Evolutionary conservation across 306 rosid genomes (phyloP).

Genomic region (Citrullus mucosospermus): DNA sequence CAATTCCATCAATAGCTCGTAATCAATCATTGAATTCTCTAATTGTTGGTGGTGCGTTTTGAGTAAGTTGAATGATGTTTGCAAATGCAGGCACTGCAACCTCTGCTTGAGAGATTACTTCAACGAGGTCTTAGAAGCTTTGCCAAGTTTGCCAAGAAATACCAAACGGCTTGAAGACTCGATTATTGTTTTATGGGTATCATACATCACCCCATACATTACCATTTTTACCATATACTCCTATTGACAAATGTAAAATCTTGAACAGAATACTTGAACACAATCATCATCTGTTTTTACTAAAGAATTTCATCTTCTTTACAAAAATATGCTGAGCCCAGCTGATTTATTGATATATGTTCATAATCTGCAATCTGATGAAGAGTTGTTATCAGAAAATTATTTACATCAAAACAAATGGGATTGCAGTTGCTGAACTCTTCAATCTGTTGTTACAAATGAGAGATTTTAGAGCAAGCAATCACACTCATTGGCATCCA

Average conservation of each 20-base stretch:
- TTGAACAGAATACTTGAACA: background rate
- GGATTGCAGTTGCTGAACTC: background rate
- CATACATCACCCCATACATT: background rate
- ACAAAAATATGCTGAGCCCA: background rate
- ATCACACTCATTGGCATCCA: conserved; percentile 12
- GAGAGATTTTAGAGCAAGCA: background rate
- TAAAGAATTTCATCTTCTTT: background rate
- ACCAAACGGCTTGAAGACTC: conserved; percentile 17
- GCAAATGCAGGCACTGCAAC: conserved; percentile 67
- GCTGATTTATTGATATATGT: background rate
- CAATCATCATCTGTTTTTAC: background rate
- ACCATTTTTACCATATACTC: background rate
- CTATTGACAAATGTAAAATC: background rate
- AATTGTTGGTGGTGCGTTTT: background rate
- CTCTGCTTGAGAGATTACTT: conserved; percentile 74
- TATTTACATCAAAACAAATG: conserved; percentile 6
- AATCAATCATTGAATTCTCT: background rate
- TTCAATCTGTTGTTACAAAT: background rate
- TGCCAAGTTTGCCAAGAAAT: conserved; percentile 49
- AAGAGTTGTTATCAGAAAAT: background rate
- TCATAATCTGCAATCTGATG: background rate
- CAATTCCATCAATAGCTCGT: background rate
- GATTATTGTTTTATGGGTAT: background rate
- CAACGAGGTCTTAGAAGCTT: conserved; percentile 58
- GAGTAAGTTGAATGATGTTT: conserved; percentile 1